Evolutionary conservation across 331 rosid genomes (phyloP).

Genomic region (Cydonia oblonga): DNA sequence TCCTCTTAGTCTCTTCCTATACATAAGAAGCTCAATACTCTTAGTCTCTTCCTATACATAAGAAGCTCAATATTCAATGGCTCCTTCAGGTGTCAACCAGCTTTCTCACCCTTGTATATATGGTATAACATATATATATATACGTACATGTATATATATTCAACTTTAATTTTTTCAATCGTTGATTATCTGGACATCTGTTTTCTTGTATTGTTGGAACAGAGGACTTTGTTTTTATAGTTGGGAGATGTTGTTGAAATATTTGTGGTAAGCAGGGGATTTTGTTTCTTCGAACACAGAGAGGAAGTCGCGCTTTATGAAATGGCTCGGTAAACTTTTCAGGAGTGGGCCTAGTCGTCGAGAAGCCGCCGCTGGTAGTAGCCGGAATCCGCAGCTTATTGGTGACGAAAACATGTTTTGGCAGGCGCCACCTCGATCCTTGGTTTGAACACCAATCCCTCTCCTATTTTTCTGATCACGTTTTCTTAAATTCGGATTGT

Average conservation of each 20-base stretch:
- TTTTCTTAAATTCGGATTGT: not conserved
- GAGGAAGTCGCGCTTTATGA: constrained; percentile 85
- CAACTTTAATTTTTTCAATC: not conserved
- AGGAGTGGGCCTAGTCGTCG: constrained; percentile 45
- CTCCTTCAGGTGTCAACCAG: constrained; percentile 62
- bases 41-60: constrained; percentile 16
- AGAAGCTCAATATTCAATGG: constrained; percentile 20
- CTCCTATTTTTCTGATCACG: not conserved
- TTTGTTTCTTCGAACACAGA: constrained; percentile 57
- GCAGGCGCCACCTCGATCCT: constrained; percentile 57
- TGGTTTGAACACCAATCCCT: constrained; percentile 28
- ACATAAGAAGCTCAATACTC: constrained; percentile 8
- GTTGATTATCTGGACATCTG: no score
- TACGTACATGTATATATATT: not conserved
- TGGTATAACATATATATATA: constrained; percentile 32
- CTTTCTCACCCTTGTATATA: constrained; percentile 78
- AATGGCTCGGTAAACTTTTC: constrained; percentile 84
- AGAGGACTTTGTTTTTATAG: not conserved
- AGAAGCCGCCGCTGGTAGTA: constrained; percentile 18
- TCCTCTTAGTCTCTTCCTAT: constrained; percentile 3
- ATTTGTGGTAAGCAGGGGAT: constrained; percentile 64
- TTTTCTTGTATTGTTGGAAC: not conserved
- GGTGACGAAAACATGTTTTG: constrained; percentile 61
- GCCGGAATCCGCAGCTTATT: constrained; percentile 44
- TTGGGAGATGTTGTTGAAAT: constrained; percentile 12